Base-by-base conservation (phyloP, 1,284 basidiomycete species). In the Sparassis latifolia region DNA sequence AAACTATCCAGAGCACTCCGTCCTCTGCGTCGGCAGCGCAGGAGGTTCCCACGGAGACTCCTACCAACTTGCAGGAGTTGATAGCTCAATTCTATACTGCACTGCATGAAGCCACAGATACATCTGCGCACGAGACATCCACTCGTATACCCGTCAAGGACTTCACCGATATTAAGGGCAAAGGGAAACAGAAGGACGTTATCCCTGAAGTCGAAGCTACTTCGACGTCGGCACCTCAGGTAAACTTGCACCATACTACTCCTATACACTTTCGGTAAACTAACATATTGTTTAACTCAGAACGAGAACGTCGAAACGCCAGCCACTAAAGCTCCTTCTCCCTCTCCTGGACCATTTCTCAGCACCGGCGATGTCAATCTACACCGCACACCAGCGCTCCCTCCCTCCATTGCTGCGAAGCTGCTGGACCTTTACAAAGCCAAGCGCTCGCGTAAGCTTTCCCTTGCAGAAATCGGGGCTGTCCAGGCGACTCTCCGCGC, bases 401-500 rank as follows among this genome's bases (percentile, higher is more conserved):
- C 58, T 10, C 56, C 59, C 40, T 52, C 54, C 4, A 49, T 58
- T 30, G 59, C 59, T 5, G 55, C 51, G 40, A 59, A 58, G 52
- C 52, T 59, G 6, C 54, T 53, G 31, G 42, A 56, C 42, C 45
- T 57, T 48, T 56, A 56, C 49, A 54, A 52, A 37, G 56, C 55
- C 27, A 53, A 57, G 2, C 60, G 60, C 33, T 53, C 57, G 1
- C 58, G 61, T 42, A 51, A 51, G 31, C 53, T 58, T 32, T 63
- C 65, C 0, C 55, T 66, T 10, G 52, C 48, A 7, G 52, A 60
- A 37, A 63, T 66, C 57, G 45, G 57, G 52, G 58, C 62, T 38
- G 52, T 65, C 50, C 58, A 66, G 42, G 62, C 60, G 33, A 48
- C 58, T 4, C 63, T 70, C 28, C 58, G 55, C 41, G 52, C 54